Percentiles rank a stretch among this genome's conserved stretches.
Evolutionary conservation across 352 stramenopile genomes (phyloP).

Genomic region (Globisporangium splendens): DNA sequence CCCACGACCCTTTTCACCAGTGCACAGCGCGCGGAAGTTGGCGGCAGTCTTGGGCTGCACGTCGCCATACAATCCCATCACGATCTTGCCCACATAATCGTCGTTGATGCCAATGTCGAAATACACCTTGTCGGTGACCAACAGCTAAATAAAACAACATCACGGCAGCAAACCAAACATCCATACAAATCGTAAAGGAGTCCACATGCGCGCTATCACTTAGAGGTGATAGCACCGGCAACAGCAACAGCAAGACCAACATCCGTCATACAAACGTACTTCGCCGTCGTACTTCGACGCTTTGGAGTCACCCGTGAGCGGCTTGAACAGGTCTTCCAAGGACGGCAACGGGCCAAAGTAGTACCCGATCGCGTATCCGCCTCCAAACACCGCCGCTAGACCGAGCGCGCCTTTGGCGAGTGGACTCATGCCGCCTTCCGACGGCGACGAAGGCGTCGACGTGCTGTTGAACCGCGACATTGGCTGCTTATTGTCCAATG

Average conservation of each 20-base stretch:
- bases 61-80: slow-evolving; percentile 77
- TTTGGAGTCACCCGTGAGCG: slow-evolving; percentile 26
- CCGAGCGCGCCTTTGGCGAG: slow-evolving; percentile 41
- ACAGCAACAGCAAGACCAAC: background rate
- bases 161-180: too few relatives aligned
- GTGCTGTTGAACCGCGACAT: slow-evolving; percentile 3
- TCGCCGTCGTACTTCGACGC: slow-evolving; percentile 42
- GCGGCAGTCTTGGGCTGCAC: slow-evolving; percentile 74
- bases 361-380: slow-evolving; percentile 67
- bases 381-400: slow-evolving; percentile 49
- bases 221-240: background rate
- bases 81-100: slow-evolving; percentile 80
- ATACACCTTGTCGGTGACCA: slow-evolving; percentile 89
- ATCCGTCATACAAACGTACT: too few relatives aligned
- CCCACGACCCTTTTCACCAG: slow-evolving; percentile 65
- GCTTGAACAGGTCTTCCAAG: slow-evolving; percentile 46
- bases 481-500: background rate
- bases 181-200: too few relatives aligned
- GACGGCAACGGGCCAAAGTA: slow-evolving; percentile 64
- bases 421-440: slow-evolving; percentile 26
- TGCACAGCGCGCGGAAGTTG: slow-evolving; percentile 81
- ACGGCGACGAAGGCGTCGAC: background rate
- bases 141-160: slow-evolving; percentile 21
- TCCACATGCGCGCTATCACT: too few relatives aligned
- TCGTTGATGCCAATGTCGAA: slow-evolving; percentile 97